These are phyloP conservation scores for Colletotrichum higginsianum DNA, from an alignment of 2,329 filamentous ascomycete species.

Conservation along the genomic window DNA sequence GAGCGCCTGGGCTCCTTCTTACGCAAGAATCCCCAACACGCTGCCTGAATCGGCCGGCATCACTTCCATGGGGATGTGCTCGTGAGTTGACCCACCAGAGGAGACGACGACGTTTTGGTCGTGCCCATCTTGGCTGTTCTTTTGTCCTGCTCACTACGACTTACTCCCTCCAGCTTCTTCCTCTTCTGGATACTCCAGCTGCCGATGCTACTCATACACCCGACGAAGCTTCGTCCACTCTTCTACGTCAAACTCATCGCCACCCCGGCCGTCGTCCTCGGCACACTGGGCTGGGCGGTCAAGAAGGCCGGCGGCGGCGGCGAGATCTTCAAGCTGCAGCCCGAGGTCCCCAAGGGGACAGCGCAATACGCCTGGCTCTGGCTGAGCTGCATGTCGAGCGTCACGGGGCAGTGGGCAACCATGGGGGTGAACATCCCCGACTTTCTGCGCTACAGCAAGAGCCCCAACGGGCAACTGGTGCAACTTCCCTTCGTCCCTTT, in stretches of 20 bases:
- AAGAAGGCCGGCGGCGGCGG: slow-evolving; percentile 41
- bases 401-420: slow-evolving; percentile 48
- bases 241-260: slow-evolving; percentile 65
- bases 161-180: slow-evolving; percentile 61
- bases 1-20: slow-evolving; percentile 68
- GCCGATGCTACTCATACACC: slow-evolving; percentile 69
- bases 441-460: slow-evolving; percentile 56
- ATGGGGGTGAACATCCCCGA: slow-evolving; percentile 61
- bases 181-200: slow-evolving; percentile 71
- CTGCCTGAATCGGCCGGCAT: slow-evolving; percentile 67
- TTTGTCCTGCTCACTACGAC: slow-evolving; percentile 2
- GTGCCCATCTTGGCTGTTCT: no score
- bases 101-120: not conserved
- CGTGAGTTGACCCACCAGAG: slow-evolving; percentile 19
- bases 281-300: slow-evolving; percentile 44
- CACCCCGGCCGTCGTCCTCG: slow-evolving; percentile 40
- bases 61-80: slow-evolving; percentile 49
- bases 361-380: slow-evolving; percentile 39
- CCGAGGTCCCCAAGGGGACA: slow-evolving; percentile 30
- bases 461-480: slow-evolving; percentile 43
- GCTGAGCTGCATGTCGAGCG: slow-evolving; percentile 41
- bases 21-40: slow-evolving; percentile 65
- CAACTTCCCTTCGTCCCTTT: slow-evolving; percentile 60
- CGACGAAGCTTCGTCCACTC: slow-evolving; percentile 66
- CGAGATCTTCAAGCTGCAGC: slow-evolving; percentile 42